Evolutionary conservation across 306 rosid species (phyloP), one percentile per base, ranked within the genome.

Genomic region (Hylodesmum podocarpum): DNA sequence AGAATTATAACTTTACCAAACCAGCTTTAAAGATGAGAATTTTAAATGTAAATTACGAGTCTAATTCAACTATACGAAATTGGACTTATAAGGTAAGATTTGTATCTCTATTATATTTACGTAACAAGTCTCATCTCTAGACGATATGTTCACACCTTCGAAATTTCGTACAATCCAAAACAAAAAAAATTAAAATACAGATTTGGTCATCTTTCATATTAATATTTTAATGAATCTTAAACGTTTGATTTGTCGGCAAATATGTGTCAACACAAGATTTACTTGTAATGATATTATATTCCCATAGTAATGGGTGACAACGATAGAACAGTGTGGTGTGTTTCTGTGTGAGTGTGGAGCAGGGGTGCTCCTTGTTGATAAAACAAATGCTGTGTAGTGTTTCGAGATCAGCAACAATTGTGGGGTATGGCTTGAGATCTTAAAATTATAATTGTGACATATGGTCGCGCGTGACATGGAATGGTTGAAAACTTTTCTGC

Each of bases 251-350:
- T 55, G 36, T 55, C 29, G 9, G 36, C 18, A 55, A 2, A 55
- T 12, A 24, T 22, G 36, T 24, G 63, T 55, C 27, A 24, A 24
- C 62, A 51, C 2, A 51, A 51, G 59, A 51, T 19, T 51, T 19
- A 51, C 59, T 61, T 4, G 16, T 43, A 62, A 6, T 21, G 61
- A 78, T 66, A 81, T 68, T 66, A 81, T 68, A 47, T 47, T 70
- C 39, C 40, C 36, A 68, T 69, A 61, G 78, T 41, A 57, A 77
- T 66, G 29, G 22, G 6, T 75, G 88, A 82, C 24, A 80, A 64
- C 14, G 76, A 80, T 73, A 43, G 53, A 80, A 47, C 76, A 31
- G 13, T 22, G 77, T n/a, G 78, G 55, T 16, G 41, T 54, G 88
- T 64, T 72, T 9, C 62, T 65, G 3, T 80, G 83, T 71, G 70